Base-by-base conservation (phyloP, 1,139 yeast genomes). In the Hyphopichia burtonii region DNA sequence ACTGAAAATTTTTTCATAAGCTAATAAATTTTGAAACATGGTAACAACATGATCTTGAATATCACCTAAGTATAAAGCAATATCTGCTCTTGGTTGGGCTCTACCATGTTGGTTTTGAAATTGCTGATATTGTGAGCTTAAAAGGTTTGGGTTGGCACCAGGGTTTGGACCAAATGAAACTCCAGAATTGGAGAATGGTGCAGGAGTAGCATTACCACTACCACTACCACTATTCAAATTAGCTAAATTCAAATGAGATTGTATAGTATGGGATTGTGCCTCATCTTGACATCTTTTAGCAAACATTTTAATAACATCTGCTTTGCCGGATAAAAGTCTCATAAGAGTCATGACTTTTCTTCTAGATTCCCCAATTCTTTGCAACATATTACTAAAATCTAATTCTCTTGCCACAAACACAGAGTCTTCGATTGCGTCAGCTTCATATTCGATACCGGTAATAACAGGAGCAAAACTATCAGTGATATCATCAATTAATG, bases 31-130 rank as follows among this genome's bases (percentile, higher is more conserved):
- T 63, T 90, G 96, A 63, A 83, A 86, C 98, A 91, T 91, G 15
- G 98, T 91, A 47, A 91, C 83, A 55, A 91, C 87, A 76, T 91
- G 99, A 75, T 91, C 98, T 68, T 91, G 98, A 56, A 91, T 91
- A 81, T 93, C 99, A 45, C 98, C 97, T 48, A 93, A 68, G 61
- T 91, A 93, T 49, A 93, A 73, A 0, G 93, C 93, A 58, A 86
- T 86, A 56, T 86, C 93, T 15, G 85, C 90, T 56, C 94, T 74
- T 44, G 93, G 93, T 57, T 83, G 87, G 0, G 84, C 80, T 23
- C 54, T 55, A 33, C 51, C 49, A 8, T 51, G 51, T 10, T 41
- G 40, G 22, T 44, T 44, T 34, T 52, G 54, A 38, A 46, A 45
- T 37, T 53, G 58, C 22, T 50, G 47, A 5, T 51, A 39, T n/a